Percentiles rank a stretch among this genome's conserved stretches.
Conservation (phyloP, 345 rosid genomes). For the Hirschfeldia incana region DNA sequence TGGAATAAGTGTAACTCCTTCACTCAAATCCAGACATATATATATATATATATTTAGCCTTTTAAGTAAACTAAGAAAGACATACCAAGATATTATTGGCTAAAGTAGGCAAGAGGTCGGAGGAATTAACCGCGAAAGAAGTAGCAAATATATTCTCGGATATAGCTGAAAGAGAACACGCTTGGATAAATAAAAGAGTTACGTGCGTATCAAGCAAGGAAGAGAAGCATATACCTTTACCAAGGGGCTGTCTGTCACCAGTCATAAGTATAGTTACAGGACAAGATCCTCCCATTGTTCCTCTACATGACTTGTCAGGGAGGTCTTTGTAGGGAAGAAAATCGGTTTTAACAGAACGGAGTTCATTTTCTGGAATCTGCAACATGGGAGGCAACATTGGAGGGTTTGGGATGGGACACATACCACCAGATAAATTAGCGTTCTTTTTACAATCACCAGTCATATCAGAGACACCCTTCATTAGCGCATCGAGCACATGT, state of each 20-base stretch:
- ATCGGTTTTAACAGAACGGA: slow-evolving; percentile 62
- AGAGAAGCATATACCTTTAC: slow-evolving; percentile 46
- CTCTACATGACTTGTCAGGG: slow-evolving; percentile 72
- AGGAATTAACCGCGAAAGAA: slow-evolving; percentile 43
- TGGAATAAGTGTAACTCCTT: background rate
- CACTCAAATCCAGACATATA: background rate
- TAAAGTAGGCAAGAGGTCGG: slow-evolving; percentile 46
- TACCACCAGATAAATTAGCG: slow-evolving; percentile 33
- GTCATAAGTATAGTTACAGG: slow-evolving; percentile 72
- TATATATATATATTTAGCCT: too few relatives aligned
- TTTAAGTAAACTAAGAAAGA: background rate
- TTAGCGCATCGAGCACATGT: slow-evolving; percentile 38
- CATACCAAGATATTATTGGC: slow-evolving; percentile 58
- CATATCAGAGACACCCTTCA: slow-evolving; percentile 23
- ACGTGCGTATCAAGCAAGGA: background rate
- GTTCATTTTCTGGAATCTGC: slow-evolving; percentile 61
- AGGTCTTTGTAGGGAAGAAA: slow-evolving; percentile 48
- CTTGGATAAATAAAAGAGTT: background rate
- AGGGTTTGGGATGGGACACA: slow-evolving; percentile 58
- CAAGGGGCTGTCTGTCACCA: slow-evolving; percentile 61
- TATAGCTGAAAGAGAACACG: slow-evolving; percentile 47
- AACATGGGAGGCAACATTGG: slow-evolving; percentile 73
- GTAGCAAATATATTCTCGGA: slow-evolving; percentile 50
- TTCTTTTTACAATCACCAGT: background rate
- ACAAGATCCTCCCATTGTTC: slow-evolving; percentile 49